Base-by-base conservation (phyloP, 805 yeast species). In the Cyberlindnera bimundalis region DNA sequence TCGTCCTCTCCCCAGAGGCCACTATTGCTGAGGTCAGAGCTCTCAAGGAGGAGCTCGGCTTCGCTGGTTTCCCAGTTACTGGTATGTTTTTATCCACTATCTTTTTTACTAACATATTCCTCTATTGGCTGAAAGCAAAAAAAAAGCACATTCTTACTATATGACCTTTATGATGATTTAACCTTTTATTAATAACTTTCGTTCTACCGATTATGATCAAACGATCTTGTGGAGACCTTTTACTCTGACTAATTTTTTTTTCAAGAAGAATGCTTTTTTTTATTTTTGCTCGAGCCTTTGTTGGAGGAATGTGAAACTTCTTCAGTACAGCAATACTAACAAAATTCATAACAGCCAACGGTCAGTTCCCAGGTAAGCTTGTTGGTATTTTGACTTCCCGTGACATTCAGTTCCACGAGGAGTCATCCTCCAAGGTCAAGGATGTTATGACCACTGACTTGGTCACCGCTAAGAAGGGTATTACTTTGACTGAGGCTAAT, bases 11-110 rank as follows among this genome's bases (percentile, higher is more conserved):
- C 33, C 95, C 96, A 47, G 58, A 68, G 19, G 65, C 71, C 51
- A 83, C 96, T 42, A 93, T 93, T 55, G 85, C 81, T 47, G 86
- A 90, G 62, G 85, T 88, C 51, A 84, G 77, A 67, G 64, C 63
- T 29, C 75, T 89, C 74, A 82, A 83, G 67, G 70, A 69, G 52
- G 56, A 71, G 51, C 78, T 81, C 47, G 99, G 99, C 44, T 93
- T 91, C 67, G 88, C 97, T 53, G 95, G 97, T 42, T 93, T 89
- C 84, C 99, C 99, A 55, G 96, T 93, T 65, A 93, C 99, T 68
- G 96, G 98, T 93, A 86, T 74, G 99, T 89, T 52, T 29, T 25
- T 16, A 27, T 40, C 40, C 21, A 27, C 37, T 29, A n/a, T 30
- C 32, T 29, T 7, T 32, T 14, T 11, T 26, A 29, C 44, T 38